Percentiles rank a stretch among this genome's conserved stretches.
These are phyloP conservation scores for Zymoseptoria brevis DNA, from an alignment of 2,329 filamentous ascomycete genomes.

Conservation along the genomic window DNA sequence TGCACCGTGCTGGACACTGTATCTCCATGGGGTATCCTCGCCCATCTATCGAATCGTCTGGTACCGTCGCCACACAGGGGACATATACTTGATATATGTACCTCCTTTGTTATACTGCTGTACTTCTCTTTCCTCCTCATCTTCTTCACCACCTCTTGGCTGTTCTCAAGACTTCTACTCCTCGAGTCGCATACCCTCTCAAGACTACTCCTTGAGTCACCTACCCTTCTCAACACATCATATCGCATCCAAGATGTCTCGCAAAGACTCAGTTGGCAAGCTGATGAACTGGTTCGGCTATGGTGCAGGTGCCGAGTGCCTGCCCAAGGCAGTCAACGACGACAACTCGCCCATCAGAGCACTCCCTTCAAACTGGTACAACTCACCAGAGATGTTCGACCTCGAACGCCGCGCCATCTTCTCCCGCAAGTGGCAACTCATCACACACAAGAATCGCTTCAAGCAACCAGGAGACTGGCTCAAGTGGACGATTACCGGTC, in stretches of 20 bases:
- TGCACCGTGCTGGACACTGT: neutral
- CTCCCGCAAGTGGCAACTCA: conserved; percentile 49
- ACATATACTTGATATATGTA: neutral
- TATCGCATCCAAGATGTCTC: neutral
- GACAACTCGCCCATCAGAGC: conserved; percentile 30
- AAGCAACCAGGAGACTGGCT: conserved; percentile 50
- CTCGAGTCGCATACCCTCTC: neutral
- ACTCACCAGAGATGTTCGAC: conserved; percentile 47
- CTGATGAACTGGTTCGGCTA: neutral
- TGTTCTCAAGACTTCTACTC: neutral
- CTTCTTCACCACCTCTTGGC: neutral
- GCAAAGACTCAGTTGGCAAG: neutral
- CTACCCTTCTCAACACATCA: neutral
- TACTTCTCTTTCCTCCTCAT: neutral
- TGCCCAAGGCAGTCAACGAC: neutral
- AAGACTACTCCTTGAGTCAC: neutral
- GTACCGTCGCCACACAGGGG: neutral
- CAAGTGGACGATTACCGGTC: conserved; percentile 48
- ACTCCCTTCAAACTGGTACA: conserved; percentile 48
- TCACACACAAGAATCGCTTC: conserved; percentile 47
- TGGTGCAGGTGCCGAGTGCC: neutral
- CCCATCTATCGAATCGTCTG: neutral
- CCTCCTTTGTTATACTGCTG: neutral
- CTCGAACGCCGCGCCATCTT: conserved; percentile 52
- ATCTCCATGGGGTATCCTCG: neutral